phyloP scores from a whole-genome alignment of 2,329 filamentous ascomycete species.

The Colletotrichum sp. region DNA sequence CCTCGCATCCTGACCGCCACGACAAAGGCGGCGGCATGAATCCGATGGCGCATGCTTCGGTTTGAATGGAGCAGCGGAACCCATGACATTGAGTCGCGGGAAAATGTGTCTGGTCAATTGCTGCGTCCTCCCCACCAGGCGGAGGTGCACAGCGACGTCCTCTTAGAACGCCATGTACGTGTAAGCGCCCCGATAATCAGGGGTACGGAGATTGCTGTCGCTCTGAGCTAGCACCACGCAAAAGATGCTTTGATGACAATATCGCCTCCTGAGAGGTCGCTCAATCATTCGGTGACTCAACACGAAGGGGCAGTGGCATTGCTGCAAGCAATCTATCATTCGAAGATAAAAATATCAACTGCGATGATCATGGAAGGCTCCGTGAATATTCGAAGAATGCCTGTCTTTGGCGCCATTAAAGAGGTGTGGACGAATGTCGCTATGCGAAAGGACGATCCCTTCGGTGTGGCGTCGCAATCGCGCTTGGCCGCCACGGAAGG shows the following conservation, averaged over 20 bases:
- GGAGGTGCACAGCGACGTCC: neutral
- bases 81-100: neutral
- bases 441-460: neutral
- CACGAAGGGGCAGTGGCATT: neutral
- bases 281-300: neutral
- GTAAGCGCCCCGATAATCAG: neutral
- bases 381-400: neutral
- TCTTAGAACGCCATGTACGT: neutral
- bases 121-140: neutral
- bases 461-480: neutral
- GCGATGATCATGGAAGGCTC: neutral
- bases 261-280: neutral
- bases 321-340: neutral
- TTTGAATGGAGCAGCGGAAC: neutral
- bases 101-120: neutral
- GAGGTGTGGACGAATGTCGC: neutral
- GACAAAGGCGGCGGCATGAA: neutral
- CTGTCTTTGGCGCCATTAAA: neutral
- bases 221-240: neutral
- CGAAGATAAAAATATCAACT: neutral
- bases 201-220: constrained; percentile 2
- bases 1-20: neutral
- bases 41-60: neutral
- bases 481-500: neutral
- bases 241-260: neutral